These are phyloP conservation scores for Ophiocytium majus DNA, from an alignment of 352 stramenopile species.

Conservation along the genomic window DNA sequence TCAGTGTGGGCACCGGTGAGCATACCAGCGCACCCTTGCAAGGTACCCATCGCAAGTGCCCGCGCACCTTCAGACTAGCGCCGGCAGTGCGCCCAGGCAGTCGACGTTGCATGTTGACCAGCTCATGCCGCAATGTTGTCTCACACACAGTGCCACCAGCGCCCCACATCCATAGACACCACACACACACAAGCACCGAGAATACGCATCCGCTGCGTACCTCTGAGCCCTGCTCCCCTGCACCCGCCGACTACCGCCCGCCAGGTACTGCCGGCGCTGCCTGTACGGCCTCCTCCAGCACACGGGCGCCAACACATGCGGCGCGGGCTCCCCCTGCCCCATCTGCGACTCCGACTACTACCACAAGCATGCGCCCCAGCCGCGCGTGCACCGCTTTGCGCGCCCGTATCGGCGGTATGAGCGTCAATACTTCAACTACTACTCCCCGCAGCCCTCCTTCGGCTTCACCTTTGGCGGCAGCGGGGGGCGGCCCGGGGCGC, in stretches of 20 bases:
- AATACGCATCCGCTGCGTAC: no score
- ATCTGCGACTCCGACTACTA: background rate
- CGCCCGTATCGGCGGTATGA: background rate
- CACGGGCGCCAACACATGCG: background rate
- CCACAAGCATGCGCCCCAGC: background rate
- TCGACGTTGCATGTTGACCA: no score
- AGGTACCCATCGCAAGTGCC: background rate
- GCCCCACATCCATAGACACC: no score
- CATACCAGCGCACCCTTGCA: background rate
- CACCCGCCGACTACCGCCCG: no score
- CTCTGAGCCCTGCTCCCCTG: no score
- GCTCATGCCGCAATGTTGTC: no score
- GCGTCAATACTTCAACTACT: background rate
- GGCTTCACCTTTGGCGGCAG: background rate
- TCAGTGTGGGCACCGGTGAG: background rate
- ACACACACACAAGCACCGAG: no score
- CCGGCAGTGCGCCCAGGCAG: no score
- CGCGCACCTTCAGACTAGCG: background rate
- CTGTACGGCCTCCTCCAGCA: background rate
- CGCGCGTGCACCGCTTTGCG: no score
- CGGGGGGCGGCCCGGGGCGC: no score
- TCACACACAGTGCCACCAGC: no score
- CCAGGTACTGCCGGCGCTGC: background rate
- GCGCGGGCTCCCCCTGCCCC: background rate
- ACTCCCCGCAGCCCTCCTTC: background rate